Conservation (phyloP, 306 rosid genomes). For the Prosopis cineraria region DNA sequence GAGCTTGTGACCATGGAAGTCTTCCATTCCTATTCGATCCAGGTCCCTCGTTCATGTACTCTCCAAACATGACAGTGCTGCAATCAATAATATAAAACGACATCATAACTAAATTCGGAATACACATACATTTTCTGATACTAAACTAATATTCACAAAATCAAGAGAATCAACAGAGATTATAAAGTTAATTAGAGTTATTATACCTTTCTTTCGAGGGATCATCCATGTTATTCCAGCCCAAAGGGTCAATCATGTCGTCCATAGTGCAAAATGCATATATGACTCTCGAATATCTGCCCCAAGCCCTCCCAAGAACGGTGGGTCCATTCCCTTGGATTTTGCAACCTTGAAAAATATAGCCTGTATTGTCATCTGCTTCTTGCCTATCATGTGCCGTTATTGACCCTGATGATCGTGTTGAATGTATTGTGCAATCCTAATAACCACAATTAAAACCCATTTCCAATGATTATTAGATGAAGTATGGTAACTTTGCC, state of each 20-base stretch:
- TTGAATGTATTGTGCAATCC: constrained; percentile 61
- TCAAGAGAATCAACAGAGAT: too few species aligned
- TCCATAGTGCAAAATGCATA: constrained; percentile 57
- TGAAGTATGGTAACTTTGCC: too few species aligned
- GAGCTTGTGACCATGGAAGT: constrained; percentile 55
- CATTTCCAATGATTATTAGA: too few species aligned
- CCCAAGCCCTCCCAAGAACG: constrained; percentile 78
- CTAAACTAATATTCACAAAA: not conserved
- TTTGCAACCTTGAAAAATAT: constrained; percentile 58
- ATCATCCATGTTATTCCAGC: constrained; percentile 69
- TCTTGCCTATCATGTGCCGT: constrained; percentile 77
- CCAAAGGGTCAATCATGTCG: constrained; percentile 50
- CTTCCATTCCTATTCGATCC: constrained; percentile 60
- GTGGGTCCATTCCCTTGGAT: constrained; percentile 59
- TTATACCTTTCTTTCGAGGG: constrained; percentile 60
- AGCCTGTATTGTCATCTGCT: constrained; percentile 58
- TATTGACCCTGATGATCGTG: constrained; percentile 62
- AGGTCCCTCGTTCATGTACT: constrained; percentile 55
- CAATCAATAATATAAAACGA: not conserved
- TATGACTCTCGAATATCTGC: constrained; percentile 56
- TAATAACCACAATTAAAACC: constrained; percentile 4
- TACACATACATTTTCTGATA: not conserved
- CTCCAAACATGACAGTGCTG: constrained; percentile 63
- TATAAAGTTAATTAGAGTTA: too few species aligned
- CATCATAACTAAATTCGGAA: not conserved